Evolutionary conservation across 1,284 basidiomycete genomes (phyloP), one percentile per base, ranked within the genome.

Genomic region (Laetiporus sulphureus): DNA sequence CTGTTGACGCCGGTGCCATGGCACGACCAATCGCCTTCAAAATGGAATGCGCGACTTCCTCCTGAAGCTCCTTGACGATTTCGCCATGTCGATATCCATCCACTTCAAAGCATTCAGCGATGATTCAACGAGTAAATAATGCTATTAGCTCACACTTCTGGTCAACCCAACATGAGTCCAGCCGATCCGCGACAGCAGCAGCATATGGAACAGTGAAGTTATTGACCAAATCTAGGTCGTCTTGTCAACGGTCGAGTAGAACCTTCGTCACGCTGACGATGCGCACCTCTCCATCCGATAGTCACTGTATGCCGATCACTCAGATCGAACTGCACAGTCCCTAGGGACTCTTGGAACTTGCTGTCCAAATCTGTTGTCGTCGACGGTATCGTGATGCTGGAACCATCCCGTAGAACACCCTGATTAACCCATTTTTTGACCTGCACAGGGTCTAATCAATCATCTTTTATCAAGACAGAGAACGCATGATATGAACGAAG

Each of bases 111-210:
- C n/a, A n/a, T n/a, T n/a, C n/a, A n/a, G n/a, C n/a, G n/a, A n/a
- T n/a, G n/a, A n/a, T n/a, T n/a, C n/a, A n/a, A n/a, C n/a, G n/a
- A n/a, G n/a, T n/a, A n/a, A n/a, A n/a, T n/a, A n/a, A n/a, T n/a
- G n/a, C n/a, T n/a, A n/a, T n/a, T n/a, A n/a, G n/a, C 79, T 58
- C 56, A 83, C 83, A 74, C 32, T 66, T 61, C 18, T 70, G 71
- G 40, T 66, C 65, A 12, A 61, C 47, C 39, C 62, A 60, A 48
- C 77, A 83, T 36, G 71, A 71, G 35, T 74, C 69, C 34, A 78
- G 58, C 75, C 80, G 79, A 50, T 77, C 73, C 5, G 61, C n/a
- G n/a, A n/a, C n/a, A n/a, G 61, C 15, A 71, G 61, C 46, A 70
- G 71, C 2, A 69, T 59, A 23, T 64, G 66, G 53, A 77, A 76